Conservation (phyloP, 805 yeast species). For the Yarrowia sp. region DNA sequence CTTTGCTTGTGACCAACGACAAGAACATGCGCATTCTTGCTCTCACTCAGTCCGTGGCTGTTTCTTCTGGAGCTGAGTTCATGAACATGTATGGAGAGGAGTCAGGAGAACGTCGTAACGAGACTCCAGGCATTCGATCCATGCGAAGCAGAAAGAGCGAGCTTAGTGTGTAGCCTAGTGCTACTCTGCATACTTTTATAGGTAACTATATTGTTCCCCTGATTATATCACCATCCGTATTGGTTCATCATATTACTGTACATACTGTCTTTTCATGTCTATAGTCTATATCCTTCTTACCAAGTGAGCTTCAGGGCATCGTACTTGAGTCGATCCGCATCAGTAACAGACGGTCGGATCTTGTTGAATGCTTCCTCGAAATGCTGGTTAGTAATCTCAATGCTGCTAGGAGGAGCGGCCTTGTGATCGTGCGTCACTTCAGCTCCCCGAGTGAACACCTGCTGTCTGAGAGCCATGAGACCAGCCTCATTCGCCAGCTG, state of each 20-base stretch:
- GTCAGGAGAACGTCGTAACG: slow-evolving; percentile 28
- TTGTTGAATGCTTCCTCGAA: slow-evolving; percentile 73
- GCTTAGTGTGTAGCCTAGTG: slow-evolving; percentile 3
- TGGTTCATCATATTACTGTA: no score
- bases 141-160: slow-evolving; percentile 38
- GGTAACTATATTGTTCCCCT: neutral
- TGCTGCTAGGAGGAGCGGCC: slow-evolving; percentile 51
- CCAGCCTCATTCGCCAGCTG: slow-evolving; percentile 95
- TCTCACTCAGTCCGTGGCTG: slow-evolving; percentile 6
- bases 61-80: slow-evolving; percentile 24
- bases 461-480: slow-evolving; percentile 75
- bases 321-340: slow-evolving; percentile 77
- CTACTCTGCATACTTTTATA: neutral
- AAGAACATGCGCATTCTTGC: slow-evolving; percentile 32
- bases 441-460: slow-evolving; percentile 58
- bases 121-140: slow-evolving; percentile 28
- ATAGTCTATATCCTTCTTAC: slow-evolving; percentile 2
- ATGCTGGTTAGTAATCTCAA: slow-evolving; percentile 65
- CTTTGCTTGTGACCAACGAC: slow-evolving; percentile 29
- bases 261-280: neutral
- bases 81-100: slow-evolving; percentile 36
- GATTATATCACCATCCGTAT: neutral
- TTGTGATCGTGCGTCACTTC: slow-evolving; percentile 47
- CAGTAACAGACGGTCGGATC: slow-evolving; percentile 91
- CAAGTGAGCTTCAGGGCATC: slow-evolving; percentile 52